Percentiles rank a stretch among this genome's conserved stretches.
Conservation (phyloP, 2,329 filamentous ascomycete genomes). For the Alternaria novae-zelandiae region DNA sequence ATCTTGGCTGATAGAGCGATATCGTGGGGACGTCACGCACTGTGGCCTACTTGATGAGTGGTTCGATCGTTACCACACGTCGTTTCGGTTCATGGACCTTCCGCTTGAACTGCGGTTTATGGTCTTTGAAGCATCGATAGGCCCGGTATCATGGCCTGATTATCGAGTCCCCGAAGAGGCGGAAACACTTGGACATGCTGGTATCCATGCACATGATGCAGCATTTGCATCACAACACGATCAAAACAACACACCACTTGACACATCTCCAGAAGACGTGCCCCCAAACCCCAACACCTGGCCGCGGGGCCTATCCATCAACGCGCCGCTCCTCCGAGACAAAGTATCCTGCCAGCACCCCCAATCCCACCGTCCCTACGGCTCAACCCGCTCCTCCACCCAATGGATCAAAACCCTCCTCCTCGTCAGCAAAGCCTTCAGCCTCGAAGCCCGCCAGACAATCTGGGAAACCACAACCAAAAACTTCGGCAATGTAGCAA, state of each 20-base stretch:
- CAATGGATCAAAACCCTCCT: neutral
- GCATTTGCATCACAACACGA: neutral
- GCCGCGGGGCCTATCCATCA: neutral
- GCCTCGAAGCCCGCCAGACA: neutral
- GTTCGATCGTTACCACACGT: neutral
- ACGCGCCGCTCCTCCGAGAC: neutral
- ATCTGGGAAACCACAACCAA: neutral
- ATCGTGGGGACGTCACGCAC: neutral
- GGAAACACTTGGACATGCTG: neutral
- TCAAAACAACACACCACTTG: neutral
- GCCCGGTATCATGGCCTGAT: neutral
- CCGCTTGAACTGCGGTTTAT: neutral
- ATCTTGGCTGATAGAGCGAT: neutral
- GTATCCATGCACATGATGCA: neutral
- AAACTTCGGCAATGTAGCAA: neutral
- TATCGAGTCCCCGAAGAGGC: neutral
- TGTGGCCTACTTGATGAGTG: neutral
- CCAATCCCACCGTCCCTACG: neutral
- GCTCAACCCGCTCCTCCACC: neutral
- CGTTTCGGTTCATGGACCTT: neutral
- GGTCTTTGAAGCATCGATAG: neutral
- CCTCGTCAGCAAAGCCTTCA: neutral
- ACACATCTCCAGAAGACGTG: neutral
- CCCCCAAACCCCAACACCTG: rapidly evolving
- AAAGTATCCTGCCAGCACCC: neutral